Conservation (phyloP, 2,329 filamentous ascomycete genomes). For the Penicillium glabrum region DNA sequence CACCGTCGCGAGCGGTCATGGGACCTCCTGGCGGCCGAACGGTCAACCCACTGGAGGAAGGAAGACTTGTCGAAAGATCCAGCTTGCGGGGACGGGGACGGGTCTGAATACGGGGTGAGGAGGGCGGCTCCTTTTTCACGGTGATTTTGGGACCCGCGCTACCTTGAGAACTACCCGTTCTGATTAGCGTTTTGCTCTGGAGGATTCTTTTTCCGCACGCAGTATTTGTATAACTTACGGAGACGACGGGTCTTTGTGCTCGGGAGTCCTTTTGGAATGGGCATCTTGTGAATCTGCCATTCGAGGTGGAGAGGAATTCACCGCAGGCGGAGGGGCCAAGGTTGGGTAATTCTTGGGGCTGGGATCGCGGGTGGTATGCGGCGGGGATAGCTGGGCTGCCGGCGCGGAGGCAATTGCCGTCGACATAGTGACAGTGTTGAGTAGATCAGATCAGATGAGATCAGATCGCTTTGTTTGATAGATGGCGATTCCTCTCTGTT, state of each 20-base stretch:
- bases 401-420: conserved; percentile 49
- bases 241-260: conserved; percentile 42
- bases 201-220: neutral
- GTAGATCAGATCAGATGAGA: neutral
- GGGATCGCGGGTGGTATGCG: conserved; percentile 44
- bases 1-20: conserved; percentile 73
- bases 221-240: conserved; percentile 46
- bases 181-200: conserved; percentile 1
- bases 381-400: conserved; percentile 43
- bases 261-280: conserved; percentile 34
- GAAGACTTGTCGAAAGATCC: conserved; percentile 46
- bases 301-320: conserved; percentile 35
- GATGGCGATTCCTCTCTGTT: neutral
- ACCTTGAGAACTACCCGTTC: conserved; percentile 30
- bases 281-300: conserved; percentile 35
- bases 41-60: conserved; percentile 50
- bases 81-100: conserved; percentile 47
- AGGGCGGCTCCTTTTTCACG: conserved; percentile 89
- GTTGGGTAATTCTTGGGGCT: conserved; percentile 47
- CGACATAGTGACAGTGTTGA: conserved; percentile 39
- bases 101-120: conserved; percentile 71
- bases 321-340: conserved; percentile 37
- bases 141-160: conserved; percentile 73
- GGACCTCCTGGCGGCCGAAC: conserved; percentile 67
- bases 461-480: neutral